Percentiles rank a stretch among this genome's conserved stretches.
These are phyloP conservation scores for Ophiostoma tasmaniense DNA, from an alignment of 2,329 filamentous ascomycete species.

Conservation along the genomic window DNA sequence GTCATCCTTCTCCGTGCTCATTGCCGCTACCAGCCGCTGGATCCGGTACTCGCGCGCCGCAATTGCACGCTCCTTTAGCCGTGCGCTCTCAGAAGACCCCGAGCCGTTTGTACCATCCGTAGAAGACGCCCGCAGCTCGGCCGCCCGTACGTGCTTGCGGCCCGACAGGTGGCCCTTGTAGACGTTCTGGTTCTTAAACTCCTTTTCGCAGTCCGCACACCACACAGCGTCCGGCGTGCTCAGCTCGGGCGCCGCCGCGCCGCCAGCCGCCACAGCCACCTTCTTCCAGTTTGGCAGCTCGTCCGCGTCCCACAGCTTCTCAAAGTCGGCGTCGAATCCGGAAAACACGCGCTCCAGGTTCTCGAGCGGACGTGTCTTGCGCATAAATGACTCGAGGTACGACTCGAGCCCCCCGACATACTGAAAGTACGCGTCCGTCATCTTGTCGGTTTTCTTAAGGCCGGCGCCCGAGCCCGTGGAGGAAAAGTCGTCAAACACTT, in stretches of 20 bases:
- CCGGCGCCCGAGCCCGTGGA: conserved; percentile 63
- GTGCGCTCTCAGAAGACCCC: conserved; percentile 22
- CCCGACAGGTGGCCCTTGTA: conserved; percentile 83
- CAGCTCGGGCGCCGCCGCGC: conserved; percentile 13
- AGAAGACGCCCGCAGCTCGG: conserved; percentile 47
- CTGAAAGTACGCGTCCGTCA: conserved; percentile 85
- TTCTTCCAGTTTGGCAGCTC: conserved; percentile 66
- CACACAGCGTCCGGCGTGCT: conserved; percentile 59
- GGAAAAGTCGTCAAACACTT: conserved; percentile 79
- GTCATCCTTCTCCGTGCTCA: conserved; percentile 80
- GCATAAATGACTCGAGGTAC: conserved; percentile 85
- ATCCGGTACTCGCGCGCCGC: conserved; percentile 83
- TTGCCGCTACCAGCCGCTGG: conserved; percentile 67
- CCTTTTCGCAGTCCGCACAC: conserved; percentile 88
- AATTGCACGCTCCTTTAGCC: conserved; percentile 73
- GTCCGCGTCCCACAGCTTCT: conserved; percentile 70
- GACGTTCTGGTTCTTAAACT: conserved; percentile 91
- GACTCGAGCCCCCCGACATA: conserved; percentile 73
- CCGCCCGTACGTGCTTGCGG: conserved; percentile 86
- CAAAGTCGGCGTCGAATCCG: conserved; percentile 76
- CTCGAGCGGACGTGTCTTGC: conserved; percentile 74
- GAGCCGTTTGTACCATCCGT: conserved; percentile 21
- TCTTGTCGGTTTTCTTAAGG: conserved; percentile 56
- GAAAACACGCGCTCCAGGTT: conserved; percentile 71
- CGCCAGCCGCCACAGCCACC: conserved; percentile 16